phyloP scores from a whole-genome alignment of 306 rosid genomes.

The Prunus persica region Prunus_persica_NCBIv2 NC_034016.1:16906001-16906500 shows the following conservation, averaged over 20 bases:
- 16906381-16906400: constrained; percentile 18
- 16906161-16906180: background rate
- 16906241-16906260: constrained; percentile 23
- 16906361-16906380: constrained; percentile 23
- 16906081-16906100: background rate
- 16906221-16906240: constrained; percentile 35
- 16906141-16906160: background rate
- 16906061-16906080: background rate
- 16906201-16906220: constrained; percentile 15
- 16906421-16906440: constrained; percentile 60
- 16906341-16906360: constrained; percentile 22
- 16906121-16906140: background rate
- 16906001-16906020: background rate
- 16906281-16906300: constrained; percentile 16
- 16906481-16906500: constrained; percentile 62
- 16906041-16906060: too few species aligned
- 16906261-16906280: constrained; percentile 11
- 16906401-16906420: constrained; percentile 31
- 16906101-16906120: background rate
- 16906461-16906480: constrained; percentile 85
- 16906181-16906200: constrained; percentile 7
- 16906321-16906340: constrained; percentile 25
- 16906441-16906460: constrained; percentile 90
- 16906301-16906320: background rate
- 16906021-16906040: background rate